Conservation (phyloP, 2,329 filamentous ascomycete genomes). For the Cercospora zeina region DNA sequence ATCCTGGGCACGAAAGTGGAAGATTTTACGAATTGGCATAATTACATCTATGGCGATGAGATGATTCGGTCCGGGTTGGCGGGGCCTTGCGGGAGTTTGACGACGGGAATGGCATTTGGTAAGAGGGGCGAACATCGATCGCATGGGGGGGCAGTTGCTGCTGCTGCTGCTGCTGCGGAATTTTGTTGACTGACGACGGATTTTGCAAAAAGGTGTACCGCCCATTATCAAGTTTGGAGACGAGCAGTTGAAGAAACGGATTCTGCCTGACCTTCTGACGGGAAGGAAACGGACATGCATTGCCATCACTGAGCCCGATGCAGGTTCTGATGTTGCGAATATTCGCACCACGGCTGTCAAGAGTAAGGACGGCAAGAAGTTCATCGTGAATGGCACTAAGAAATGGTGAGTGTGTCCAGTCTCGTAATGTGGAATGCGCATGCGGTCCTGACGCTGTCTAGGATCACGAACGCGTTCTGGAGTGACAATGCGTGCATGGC, state of each 20-base stretch:
- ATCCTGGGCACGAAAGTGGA: constrained; percentile 69
- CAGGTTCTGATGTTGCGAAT: constrained; percentile 66
- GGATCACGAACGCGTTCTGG: constrained; percentile 76
- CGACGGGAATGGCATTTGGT: constrained; percentile 66
- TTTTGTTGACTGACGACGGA: background rate
- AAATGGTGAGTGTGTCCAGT: constrained; percentile 57
- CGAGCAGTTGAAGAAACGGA: constrained; percentile 61
- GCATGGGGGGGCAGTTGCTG: too few relatives aligned
- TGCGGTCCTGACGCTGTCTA: background rate
- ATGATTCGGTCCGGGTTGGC: constrained; percentile 65
- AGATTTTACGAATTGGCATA: constrained; percentile 72
- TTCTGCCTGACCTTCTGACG: constrained; percentile 67
- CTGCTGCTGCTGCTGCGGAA: too few relatives aligned
- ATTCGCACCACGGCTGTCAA: constrained; percentile 68
- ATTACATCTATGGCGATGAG: constrained; percentile 70
- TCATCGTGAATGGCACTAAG: constrained; percentile 72
- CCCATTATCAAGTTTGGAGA: constrained; percentile 70
- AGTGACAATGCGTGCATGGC: constrained; percentile 69
- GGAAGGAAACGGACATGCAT: constrained; percentile 70
- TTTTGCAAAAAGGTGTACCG: constrained; percentile 56
- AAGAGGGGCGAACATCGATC: background rate
- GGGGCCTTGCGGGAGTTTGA: constrained; percentile 65
- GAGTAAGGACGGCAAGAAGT: constrained; percentile 63
- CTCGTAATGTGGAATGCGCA: background rate
- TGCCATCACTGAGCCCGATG: constrained; percentile 75